Base-by-base conservation (phyloP, 106 monocot species). In the Dendrobium nobile region DNA sequence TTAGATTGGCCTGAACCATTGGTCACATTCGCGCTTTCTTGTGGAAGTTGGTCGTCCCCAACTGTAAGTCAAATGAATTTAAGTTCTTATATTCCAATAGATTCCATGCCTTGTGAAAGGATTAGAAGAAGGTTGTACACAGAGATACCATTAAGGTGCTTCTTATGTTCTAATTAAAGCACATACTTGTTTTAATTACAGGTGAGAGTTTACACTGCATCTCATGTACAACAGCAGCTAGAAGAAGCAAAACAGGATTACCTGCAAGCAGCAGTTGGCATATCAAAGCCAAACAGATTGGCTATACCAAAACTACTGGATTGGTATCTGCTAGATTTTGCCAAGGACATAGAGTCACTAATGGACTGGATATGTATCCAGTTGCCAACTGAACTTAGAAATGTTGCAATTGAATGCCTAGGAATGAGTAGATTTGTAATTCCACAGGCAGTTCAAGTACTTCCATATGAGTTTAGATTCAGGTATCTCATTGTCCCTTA, bases 41-140 rank as follows among this genome's bases (percentile, higher is more conserved):
- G 93, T 75, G 99, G 99, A 26, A 99, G 93, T 76, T 99, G 92
- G 95, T 99, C 99, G 1, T 99, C 99, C n/a, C 99, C 93, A 55
- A 91, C 93, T 28, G 99, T 99, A 87, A 91, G 89, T 88, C 20
- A 16, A 19, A 3, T 27, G 43, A 73, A 41, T 73, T 44, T 4
- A 75, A 13, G 19, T 72, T 72, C 16, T 51, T 31, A 31, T 31
- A 31, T 1, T 31, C 4, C 44, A 44, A 44, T 44, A 44, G 44
- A 44, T 44, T 8, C 0, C 44, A 44, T 44, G 44, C 8, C 44
- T 44, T 44, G 44, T 44, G 44, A 44, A 44, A 44, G 44, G 44
- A 6, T 44, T 44, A 44, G 7, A 44, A 8, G 8, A 15, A 11
- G 10, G 13, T 11, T 51, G 13, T 11, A 51, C 51, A 51, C 9